Conservation (phyloP, 306 rosid genomes). For the Prunus fruticosa region DNA sequence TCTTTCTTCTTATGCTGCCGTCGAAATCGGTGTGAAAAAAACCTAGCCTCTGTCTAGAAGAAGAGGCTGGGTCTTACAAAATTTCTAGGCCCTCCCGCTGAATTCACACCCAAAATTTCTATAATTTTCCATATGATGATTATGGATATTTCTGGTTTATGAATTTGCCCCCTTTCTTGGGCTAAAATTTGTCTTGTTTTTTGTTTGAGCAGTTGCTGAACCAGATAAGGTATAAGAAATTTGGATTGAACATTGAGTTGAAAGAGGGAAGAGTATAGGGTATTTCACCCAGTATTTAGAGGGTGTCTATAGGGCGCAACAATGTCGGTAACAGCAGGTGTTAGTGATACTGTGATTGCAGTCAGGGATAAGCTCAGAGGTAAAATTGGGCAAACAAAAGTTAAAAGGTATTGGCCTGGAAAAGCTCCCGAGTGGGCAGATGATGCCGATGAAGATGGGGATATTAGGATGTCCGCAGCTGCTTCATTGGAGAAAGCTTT, state of each 20-base stretch:
- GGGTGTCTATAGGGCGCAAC: constrained; percentile 5
- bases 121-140: too few species aligned
- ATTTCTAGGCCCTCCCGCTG: too few species aligned
- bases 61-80: too few species aligned
- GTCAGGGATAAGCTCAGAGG: constrained; percentile 90
- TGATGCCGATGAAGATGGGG: constrained; percentile 67
- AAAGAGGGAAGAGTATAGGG: constrained; percentile 1
- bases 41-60: too few species aligned
- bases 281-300: neutral
- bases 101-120: too few species aligned
- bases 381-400: constrained; percentile 91
- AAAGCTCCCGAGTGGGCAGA: constrained; percentile 97
- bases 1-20: too few species aligned
- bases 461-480: constrained; percentile 50
- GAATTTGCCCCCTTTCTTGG: too few species aligned
- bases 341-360: constrained; percentile 81
- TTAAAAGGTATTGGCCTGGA: constrained; percentile 94
- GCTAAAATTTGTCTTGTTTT: too few species aligned
- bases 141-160: too few species aligned
- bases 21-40: too few species aligned
- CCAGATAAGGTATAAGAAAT: neutral
- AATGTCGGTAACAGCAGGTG: constrained; percentile 98
- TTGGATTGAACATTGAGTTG: neutral
- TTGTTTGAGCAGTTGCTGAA: neutral
- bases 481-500: constrained; percentile 74